phyloP scores from a whole-genome alignment of 345 rosid species.

The Populus deltoides region DNA sequence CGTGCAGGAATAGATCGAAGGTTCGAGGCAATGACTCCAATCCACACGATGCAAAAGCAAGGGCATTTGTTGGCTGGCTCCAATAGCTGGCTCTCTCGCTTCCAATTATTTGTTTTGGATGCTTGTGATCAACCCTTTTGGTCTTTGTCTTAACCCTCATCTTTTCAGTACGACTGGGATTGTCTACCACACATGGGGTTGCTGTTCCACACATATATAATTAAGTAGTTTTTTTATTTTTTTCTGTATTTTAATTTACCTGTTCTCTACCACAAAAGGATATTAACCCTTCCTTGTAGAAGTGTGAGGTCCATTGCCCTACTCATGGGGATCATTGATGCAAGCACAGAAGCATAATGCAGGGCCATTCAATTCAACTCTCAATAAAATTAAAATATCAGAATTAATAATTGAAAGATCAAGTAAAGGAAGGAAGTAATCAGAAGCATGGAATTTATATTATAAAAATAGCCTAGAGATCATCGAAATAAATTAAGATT shows the following conservation, averaged over 20 bases:
- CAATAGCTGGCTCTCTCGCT: background rate
- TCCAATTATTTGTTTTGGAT: slow-evolving; percentile 3
- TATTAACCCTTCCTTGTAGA: background rate
- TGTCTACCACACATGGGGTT: background rate
- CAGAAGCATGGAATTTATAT: background rate
- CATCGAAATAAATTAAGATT: too few relatives aligned
- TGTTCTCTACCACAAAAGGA: background rate
- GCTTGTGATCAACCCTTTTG: background rate
- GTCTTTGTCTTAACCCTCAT: background rate
- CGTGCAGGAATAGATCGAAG: background rate
- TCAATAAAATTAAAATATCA: too few relatives aligned
- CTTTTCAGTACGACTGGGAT: slow-evolving; percentile 7
- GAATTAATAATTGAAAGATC: background rate
- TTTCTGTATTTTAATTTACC: background rate
- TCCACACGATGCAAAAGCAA: background rate
- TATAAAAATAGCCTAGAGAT: too few relatives aligned
- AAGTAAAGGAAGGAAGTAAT: too few relatives aligned
- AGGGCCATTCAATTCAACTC: too few relatives aligned
- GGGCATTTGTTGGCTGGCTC: background rate
- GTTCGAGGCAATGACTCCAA: background rate
- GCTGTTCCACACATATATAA: background rate
- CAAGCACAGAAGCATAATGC: too few relatives aligned
- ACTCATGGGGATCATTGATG: too few relatives aligned
- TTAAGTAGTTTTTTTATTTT: background rate
- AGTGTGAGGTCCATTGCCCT: background rate